Evolutionary conservation across 2,329 filamentous ascomycete genomes (phyloP), one percentile per base, ranked within the genome.

Genomic region (Lachnellula cervina): DNA sequence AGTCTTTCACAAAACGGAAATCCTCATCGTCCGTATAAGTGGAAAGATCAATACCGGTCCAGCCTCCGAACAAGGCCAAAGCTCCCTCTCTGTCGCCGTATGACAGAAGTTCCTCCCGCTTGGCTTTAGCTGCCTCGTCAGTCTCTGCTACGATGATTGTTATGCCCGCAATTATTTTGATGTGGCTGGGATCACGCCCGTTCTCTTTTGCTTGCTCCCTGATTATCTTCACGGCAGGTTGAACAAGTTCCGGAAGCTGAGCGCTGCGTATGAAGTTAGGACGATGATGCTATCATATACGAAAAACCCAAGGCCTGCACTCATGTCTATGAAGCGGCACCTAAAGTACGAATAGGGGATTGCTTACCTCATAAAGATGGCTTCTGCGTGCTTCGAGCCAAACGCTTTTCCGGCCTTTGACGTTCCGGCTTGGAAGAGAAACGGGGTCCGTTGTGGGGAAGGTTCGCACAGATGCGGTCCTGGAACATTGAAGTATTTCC

Each of bases 51-150:
- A 86, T 82, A 0, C 82, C 86, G 0, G 86, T 89, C 85, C 86
- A 89, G 1, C 86, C 86, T n/a, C 85, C 84, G 59, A 89, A 89
- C 17, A 89, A 70, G 1, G 86, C 82, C 55, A 88, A 66, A 0
- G 84, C 86, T 2, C 87, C 86, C 59, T 85, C 86, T 28, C 78
- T 75, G 1, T 77, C 79, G 0, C 82, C 86, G 62, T 87, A 81
- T 55, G 77, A 75, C 13, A 77, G 73, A 57, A 81, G 84, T 3
- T 87, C 82, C 0, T 75, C 71, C 49, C 84, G 79, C 69, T 88
- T 88, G 4, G 76, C 78, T 57, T 76, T 71, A 0, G 86, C 86
- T 66, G 88, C 85, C 52, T 83, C 81, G 59, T 86, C 79, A 0
- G 85, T 89, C 19, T 67, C 72, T 0, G 84, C 86, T 0, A 89